Conservation (phyloP, 2,329 filamentous ascomycete genomes). For the Chaetomiaceae sp. region DNA sequence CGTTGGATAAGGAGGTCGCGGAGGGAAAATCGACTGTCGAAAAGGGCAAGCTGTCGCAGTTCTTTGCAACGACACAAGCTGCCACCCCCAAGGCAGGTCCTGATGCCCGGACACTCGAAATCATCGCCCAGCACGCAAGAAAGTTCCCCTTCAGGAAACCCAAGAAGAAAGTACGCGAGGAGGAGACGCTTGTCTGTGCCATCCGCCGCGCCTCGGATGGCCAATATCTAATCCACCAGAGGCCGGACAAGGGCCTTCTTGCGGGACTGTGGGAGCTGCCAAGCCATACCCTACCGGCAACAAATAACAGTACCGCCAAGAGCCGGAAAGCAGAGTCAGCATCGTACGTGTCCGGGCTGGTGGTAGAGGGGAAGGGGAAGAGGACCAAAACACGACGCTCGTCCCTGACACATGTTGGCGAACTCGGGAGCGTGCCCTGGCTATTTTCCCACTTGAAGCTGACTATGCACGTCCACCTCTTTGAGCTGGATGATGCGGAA, state of each 20-base stretch:
- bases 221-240: slow-evolving; percentile 44
- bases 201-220: slow-evolving; percentile 39
- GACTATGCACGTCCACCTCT: slow-evolving; percentile 53
- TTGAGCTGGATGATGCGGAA: slow-evolving; percentile 33
- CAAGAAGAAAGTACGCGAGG: slow-evolving; percentile 49
- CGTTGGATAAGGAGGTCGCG: slow-evolving; percentile 1
- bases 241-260: slow-evolving; percentile 50
- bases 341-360: slow-evolving; percentile 30
- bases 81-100: slow-evolving; percentile 8
- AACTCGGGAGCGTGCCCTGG: slow-evolving; percentile 52
- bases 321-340: slow-evolving; percentile 36
- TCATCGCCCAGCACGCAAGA: slow-evolving; percentile 41
- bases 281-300: slow-evolving; percentile 36
- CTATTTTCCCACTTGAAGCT: slow-evolving; percentile 53
- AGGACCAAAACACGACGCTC: not conserved
- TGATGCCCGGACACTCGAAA: slow-evolving; percentile 29
- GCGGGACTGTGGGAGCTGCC: slow-evolving; percentile 55
- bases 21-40: not conserved
- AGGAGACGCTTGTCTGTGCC: slow-evolving; percentile 51
- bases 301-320: slow-evolving; percentile 26
- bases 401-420: slow-evolving; percentile 32
- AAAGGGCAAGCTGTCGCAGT: slow-evolving; percentile 29
- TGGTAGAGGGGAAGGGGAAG: slow-evolving; percentile 24
- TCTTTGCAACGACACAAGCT: slow-evolving; percentile 22
- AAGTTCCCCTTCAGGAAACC: slow-evolving; percentile 47